A percentile compares a stretch with the other conserved stretches of the same genome.
Conservation (phyloP, 2,329 filamentous ascomycete genomes). For the Graphiopsis chlorocephala region DNA sequence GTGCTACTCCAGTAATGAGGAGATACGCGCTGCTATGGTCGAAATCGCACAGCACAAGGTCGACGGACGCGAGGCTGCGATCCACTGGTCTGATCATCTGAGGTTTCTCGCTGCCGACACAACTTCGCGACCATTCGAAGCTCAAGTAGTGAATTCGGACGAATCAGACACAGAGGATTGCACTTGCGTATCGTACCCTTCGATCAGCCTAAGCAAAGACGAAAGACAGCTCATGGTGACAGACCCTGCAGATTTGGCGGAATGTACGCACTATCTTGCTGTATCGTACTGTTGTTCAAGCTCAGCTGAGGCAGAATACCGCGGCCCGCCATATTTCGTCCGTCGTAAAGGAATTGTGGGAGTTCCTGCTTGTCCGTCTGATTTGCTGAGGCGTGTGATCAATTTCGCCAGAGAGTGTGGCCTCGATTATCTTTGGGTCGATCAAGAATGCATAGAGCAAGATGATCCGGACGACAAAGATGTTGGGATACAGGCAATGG, state of each 20-base stretch:
- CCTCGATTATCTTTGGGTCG: conserved; percentile 18
- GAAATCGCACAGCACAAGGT: not conserved
- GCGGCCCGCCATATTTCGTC: not conserved
- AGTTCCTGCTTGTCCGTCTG: not conserved
- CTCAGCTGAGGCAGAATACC: not conserved
- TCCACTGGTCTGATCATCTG: not conserved
- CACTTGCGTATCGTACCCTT: not conserved
- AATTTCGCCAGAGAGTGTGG: conserved; percentile 6
- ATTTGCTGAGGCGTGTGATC: conserved; percentile 15
- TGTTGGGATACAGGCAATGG: conserved; percentile 20
- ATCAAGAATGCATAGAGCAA: conserved; percentile 21
- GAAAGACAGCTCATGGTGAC: not conserved
- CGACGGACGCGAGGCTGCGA: not conserved
- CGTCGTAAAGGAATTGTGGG: not conserved
- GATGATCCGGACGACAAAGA: conserved; percentile 14
- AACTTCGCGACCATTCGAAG: not conserved
- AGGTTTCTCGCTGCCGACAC: not conserved
- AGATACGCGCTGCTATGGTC: not conserved
- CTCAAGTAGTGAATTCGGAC: not conserved
- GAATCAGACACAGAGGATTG: not conserved
- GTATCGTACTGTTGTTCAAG: conserved; percentile 17
- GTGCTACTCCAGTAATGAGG: not conserved
- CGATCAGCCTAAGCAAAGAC: not conserved
- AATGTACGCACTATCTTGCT: conserved; percentile 15
- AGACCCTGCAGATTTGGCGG: not conserved